These are phyloP conservation scores for Candida parachauliodes DNA, from an alignment of 805 yeast genomes.

Conservation along the genomic window DNA sequence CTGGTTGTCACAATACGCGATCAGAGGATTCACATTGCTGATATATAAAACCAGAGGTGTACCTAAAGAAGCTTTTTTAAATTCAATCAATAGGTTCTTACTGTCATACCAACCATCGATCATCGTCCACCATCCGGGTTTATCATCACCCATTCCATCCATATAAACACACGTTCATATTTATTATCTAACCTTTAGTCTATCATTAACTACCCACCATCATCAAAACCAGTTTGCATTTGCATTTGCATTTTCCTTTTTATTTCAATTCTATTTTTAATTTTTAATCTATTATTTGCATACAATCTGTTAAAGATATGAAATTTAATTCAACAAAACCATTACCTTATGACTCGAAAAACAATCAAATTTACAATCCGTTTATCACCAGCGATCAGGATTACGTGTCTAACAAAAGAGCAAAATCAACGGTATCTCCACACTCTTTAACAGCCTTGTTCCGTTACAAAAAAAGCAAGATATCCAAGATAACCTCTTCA, in stretches of 20 bases:
- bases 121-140: background rate
- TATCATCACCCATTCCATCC: background rate
- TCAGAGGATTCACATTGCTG: no score
- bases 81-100: no score
- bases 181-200: slow-evolving; percentile 23
- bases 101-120: slow-evolving; percentile 1
- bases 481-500: background rate
- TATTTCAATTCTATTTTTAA: slow-evolving; percentile 1
- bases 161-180: no score
- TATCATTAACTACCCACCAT: slow-evolving; percentile 14
- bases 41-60: no score
- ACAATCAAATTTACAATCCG: slow-evolving; percentile 21
- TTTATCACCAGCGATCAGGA: slow-evolving; percentile 3
- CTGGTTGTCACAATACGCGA: no score
- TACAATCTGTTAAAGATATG: slow-evolving; percentile 7
- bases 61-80: no score
- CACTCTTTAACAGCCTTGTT: slow-evolving; percentile 6
- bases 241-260: background rate
- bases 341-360: slow-evolving; percentile 18
- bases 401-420: slow-evolving; percentile 15
- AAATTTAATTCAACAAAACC: slow-evolving; percentile 20
- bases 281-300: slow-evolving; percentile 2
- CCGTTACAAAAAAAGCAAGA: background rate
- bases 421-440: slow-evolving; percentile 7
- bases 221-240: slow-evolving; percentile 4